phyloP scores from a whole-genome alignment of 129 eudicot species.

The Smallanthus sonchifolius region DNA sequence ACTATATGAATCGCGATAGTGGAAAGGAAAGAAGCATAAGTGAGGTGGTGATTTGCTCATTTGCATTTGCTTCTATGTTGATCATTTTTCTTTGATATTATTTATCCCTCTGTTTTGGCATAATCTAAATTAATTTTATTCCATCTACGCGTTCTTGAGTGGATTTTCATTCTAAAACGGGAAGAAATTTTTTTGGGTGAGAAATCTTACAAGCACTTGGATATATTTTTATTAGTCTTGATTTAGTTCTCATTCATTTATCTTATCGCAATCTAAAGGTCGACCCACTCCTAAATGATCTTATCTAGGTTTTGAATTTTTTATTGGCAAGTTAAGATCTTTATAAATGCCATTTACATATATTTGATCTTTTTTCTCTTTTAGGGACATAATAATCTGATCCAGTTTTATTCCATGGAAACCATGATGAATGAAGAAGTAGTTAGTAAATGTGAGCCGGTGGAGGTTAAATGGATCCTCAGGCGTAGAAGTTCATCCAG shows the following conservation, averaged over 20 bases:
- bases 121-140: not conserved
- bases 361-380: not conserved
- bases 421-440: slow-evolving; percentile 27
- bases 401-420: slow-evolving; percentile 27
- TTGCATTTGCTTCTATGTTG: slow-evolving; percentile 9
- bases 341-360: not conserved
- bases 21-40: not conserved
- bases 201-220: too few relatives aligned
- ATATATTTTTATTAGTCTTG: not conserved
- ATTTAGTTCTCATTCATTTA: slow-evolving; percentile 1
- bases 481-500: slow-evolving; percentile 28
- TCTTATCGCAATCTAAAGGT: not conserved
- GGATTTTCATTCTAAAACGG: not conserved
- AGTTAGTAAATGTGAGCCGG: slow-evolving; percentile 24
- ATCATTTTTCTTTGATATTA: slow-evolving; percentile 7
- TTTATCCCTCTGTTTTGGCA: slow-evolving; percentile 4
- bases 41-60: slow-evolving; percentile 9
- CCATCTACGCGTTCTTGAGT: slow-evolving; percentile 1
- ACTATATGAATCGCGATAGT: not conserved
- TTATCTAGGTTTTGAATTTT: not conserved
- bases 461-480: slow-evolving; percentile 30
- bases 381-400: slow-evolving; percentile 13
- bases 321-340: not conserved
- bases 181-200: too few relatives aligned
- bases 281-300: not conserved